phyloP scores from a whole-genome alignment of 2,329 filamentous ascomycete genomes.

The Pochonia chlamydosporia region DNA sequence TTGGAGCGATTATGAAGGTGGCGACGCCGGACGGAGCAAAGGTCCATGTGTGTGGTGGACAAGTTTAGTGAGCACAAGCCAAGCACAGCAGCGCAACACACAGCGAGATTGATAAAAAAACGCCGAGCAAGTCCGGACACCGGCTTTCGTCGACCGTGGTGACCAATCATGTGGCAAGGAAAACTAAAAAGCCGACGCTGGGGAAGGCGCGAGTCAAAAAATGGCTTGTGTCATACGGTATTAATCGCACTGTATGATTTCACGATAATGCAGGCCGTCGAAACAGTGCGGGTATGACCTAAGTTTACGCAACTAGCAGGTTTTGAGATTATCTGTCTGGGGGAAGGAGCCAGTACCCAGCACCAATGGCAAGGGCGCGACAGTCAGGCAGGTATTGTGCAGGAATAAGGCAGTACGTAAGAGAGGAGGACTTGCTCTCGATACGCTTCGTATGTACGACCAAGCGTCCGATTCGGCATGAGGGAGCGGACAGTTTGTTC shows the following conservation, averaged over 20 bases:
- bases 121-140: conserved; percentile 1
- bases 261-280: not conserved
- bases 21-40: conserved; percentile 3
- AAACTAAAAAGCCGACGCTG: conserved; percentile 1
- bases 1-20: conserved; percentile 1
- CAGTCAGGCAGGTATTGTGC: not conserved
- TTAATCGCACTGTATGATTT: not conserved
- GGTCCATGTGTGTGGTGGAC: too few relatives aligned
- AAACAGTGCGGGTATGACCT: not conserved
- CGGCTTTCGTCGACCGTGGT: not conserved
- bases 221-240: not conserved
- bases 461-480: not conserved
- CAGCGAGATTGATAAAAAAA: conserved; percentile 6
- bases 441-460: not conserved
- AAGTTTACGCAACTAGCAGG: not conserved
- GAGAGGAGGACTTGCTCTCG: not conserved
- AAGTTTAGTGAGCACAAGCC: not conserved
- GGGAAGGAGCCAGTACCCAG: not conserved
- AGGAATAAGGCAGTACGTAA: not conserved
- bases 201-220: not conserved
- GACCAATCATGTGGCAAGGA: conserved; percentile 3
- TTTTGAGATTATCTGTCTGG: not conserved
- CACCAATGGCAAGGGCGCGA: not conserved
- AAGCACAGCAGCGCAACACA: not conserved
- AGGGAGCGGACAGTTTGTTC: not conserved